Evolutionary conservation across 768 basidiomycete species (phyloP).

Genomic region (Leccinum incarnatum): DNA sequence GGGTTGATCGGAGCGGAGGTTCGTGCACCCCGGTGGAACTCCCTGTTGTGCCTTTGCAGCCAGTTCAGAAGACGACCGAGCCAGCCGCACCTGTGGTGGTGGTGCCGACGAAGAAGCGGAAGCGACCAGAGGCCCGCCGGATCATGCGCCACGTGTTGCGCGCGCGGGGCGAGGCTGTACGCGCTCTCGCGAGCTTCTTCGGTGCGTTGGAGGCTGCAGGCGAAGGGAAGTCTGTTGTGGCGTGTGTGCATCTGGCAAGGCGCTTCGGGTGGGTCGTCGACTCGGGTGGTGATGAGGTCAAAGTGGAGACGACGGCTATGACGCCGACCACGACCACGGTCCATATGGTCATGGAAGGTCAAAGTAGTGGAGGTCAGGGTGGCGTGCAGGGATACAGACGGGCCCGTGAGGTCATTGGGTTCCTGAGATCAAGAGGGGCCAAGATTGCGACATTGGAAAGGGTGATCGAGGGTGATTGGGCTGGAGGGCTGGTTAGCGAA

Average conservation of each 20-base stretch:
- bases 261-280: slow-evolving; percentile 35
- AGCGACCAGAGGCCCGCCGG: slow-evolving; percentile 70
- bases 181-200: slow-evolving; percentile 71
- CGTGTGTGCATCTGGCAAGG: slow-evolving; percentile 48
- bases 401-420: slow-evolving; percentile 70
- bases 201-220: slow-evolving; percentile 54
- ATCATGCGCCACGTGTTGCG: slow-evolving; percentile 88
- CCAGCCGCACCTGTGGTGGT: slow-evolving; percentile 30
- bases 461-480: slow-evolving; percentile 67
- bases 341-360: slow-evolving; percentile 10
- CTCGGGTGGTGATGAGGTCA: slow-evolving; percentile 28
- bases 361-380: background rate
- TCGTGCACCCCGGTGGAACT: slow-evolving; percentile 22
- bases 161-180: slow-evolving; percentile 79
- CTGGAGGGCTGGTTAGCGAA: slow-evolving; percentile 57
- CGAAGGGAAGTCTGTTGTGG: slow-evolving; percentile 45
- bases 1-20: slow-evolving; percentile 56
- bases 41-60: slow-evolving; percentile 6
- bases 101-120: slow-evolving; percentile 21
- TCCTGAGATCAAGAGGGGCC: slow-evolving; percentile 69
- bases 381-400: slow-evolving; percentile 52
- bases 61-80: slow-evolving; percentile 24
- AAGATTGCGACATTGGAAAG: slow-evolving; percentile 53
- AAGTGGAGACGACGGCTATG: slow-evolving; percentile 21
- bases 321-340: slow-evolving; percentile 16